Evolutionary conservation across 208 protist genomes (phyloP), one percentile per base, ranked within the genome.

Genomic region (Novymonas esmeraldas): DNA sequence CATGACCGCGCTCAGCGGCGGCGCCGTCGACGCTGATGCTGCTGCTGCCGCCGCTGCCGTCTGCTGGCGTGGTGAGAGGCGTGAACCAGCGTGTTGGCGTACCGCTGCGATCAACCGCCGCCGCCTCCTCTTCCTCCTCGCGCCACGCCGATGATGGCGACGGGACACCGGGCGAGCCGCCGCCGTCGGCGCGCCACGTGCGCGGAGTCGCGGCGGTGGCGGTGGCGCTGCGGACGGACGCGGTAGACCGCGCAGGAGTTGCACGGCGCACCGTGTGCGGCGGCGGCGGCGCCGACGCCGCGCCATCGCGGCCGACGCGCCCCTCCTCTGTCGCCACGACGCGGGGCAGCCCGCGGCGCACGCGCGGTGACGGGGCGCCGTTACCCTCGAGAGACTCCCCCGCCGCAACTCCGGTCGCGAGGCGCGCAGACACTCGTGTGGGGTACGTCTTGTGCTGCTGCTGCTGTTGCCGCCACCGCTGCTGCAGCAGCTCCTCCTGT

Each of bases 401-500:
- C 44, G 33, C n/a, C 20, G 33, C 26, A 13, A 28, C 49, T 54
- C 26, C 13, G 49, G 26, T 20, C 33, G 49, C 20, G 56, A 18
- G 33, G 38, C 39, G 39, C 20, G 39, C 28, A n/a, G 56, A 60
- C 4, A 9, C 26, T 2, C 39, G 39, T 6, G 26, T 24, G 11
- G 18, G 56, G 29, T 18, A 26, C 29, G 16, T 50, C 31, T 59
- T 56, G 22, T 31, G 57, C 26, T 55, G 68, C 33, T 70, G 45
- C 52, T 80, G 78, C 36, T 82, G 84, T 45, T 85, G 81, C 46
- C 78, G 74, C 62, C 71, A 85, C 2, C 71, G 73, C 50, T 81
- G 70, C 52, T 85, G 78, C 6, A 80, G 58, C 56, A 79, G 34
- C 49, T 87, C 77, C 39, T 87, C 70, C 39, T 80, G 76, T 6